Base-by-base conservation (phyloP, 2,329 filamentous ascomycete species). In the Orbilia quercus region DNA sequence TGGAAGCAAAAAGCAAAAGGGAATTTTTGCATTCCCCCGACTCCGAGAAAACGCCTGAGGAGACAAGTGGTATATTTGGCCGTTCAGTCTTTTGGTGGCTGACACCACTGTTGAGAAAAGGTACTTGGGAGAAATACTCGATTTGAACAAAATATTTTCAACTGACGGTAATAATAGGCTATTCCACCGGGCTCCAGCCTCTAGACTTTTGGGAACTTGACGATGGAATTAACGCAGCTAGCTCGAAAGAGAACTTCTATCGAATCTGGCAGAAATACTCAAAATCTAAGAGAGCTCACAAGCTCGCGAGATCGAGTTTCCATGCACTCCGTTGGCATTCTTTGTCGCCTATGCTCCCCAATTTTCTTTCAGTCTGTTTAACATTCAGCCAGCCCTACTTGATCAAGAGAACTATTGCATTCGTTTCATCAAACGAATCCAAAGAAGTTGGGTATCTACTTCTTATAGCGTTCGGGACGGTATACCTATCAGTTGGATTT, bases 11-110 rank as follows among this genome's bases (percentile, higher is more conserved):
- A 40, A 23, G 20, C 20, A 58, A 58, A 40, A 40, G 40, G 18
- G 54, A 14, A n/a, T 50, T 50, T 20, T 16, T 50, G 12, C 45
- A 22, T 5, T 38, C 58, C 3, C 54, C 63, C 9, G 75, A 77
- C 9, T 75, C 75, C 2, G 36, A 76, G n/a, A 65, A 75, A 38
- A 57, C 77, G 18, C 53, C 73, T 0, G 82, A 83, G 66, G 78
- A 76, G 0, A 80, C 79, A 0, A 78, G 78, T 0, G 80, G 80
- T 0, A 45, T 80, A 7, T 65, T 82, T 1, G 81, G 76, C 31
- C 74, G 79, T 16, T 79, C 76, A 5, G 25, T 81, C 3, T 81
- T 81, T 47, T 80, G 78, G 79, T 81, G 80, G 80, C 55, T 81
- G n/a, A 81, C 81, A 34, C 11, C 47, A 1, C 59, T 82, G 5